Evolutionary conservation across 2,329 filamentous ascomycete genomes (phyloP).

Genomic region (Fusarium sp.): DNA sequence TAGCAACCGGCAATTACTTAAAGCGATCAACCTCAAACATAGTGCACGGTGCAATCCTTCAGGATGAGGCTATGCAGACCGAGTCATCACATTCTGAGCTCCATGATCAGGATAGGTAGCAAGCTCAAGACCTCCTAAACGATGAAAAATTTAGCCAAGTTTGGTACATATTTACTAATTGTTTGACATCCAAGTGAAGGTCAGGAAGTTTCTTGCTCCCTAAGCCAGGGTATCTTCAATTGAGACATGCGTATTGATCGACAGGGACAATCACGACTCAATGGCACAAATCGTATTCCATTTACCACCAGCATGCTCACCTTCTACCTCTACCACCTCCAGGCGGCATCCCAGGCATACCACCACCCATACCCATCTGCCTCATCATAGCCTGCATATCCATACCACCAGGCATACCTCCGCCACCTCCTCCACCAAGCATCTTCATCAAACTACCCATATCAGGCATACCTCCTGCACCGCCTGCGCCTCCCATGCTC

Average conservation of each 20-base stretch:
- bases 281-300: not conserved
- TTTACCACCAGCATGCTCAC: constrained; percentile 11
- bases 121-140: too few species aligned
- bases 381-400: constrained; percentile 86
- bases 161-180: too few species aligned
- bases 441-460: constrained; percentile 93
- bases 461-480: constrained; percentile 78
- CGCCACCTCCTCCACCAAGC: constrained; percentile 72
- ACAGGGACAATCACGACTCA: not conserved
- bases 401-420: constrained; percentile 66
- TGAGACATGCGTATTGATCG: not conserved
- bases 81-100: too few species aligned
- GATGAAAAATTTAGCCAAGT: too few species aligned
- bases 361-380: constrained; percentile 73
- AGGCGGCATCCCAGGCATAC: constrained; percentile 49
- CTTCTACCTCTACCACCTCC: constrained; percentile 48
- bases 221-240: not conserved
- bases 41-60: not conserved
- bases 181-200: too few species aligned
- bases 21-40: too few species aligned
- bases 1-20: too few species aligned
- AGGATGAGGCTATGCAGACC: not conserved
- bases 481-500: constrained; percentile 84
- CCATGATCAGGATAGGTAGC: too few species aligned
- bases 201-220: not conserved